These are phyloP conservation scores for Paradendryphiella salina DNA, from an alignment of 2,329 filamentous ascomycete genomes.

Conservation along the genomic window DNA sequence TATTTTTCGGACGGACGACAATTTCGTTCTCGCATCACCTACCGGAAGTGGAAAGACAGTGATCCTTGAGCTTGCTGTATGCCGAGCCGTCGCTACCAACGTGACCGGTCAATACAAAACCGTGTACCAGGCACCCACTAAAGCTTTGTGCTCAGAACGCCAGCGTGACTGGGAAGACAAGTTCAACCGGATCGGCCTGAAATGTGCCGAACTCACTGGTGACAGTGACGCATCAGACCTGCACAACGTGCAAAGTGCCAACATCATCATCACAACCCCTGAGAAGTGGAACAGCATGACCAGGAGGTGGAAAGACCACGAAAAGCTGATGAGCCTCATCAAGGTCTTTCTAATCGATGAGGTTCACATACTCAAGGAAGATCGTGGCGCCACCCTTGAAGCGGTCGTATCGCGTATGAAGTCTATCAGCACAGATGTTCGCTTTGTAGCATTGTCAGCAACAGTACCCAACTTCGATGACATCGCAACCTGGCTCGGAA, in stretches of 20 bases:
- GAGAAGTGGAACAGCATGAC: slow-evolving; percentile 94
- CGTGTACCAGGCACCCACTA: slow-evolving; percentile 83
- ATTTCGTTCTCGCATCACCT: slow-evolving; percentile 77
- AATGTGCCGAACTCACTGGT: slow-evolving; percentile 78
- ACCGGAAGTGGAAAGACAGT: slow-evolving; percentile 86
- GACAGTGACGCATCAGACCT: slow-evolving; percentile 73
- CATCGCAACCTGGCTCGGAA: slow-evolving; percentile 78
- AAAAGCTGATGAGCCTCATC: slow-evolving; percentile 71
- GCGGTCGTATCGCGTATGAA: slow-evolving; percentile 88
- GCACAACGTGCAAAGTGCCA: slow-evolving; percentile 69
- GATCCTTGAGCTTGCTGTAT: slow-evolving; percentile 80
- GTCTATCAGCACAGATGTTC: slow-evolving; percentile 71
- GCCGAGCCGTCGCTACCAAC: slow-evolving; percentile 64
- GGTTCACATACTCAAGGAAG: slow-evolving; percentile 82
- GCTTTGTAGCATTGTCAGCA: slow-evolving; percentile 80
- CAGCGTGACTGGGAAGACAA: slow-evolving; percentile 77
- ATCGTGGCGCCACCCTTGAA: slow-evolving; percentile 77
- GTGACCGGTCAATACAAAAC: slow-evolving; percentile 71
- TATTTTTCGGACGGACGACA: slow-evolving; percentile 70
- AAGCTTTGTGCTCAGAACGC: slow-evolving; percentile 77
- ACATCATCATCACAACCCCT: slow-evolving; percentile 83
- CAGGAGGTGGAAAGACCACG: slow-evolving; percentile 81
- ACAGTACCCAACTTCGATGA: slow-evolving; percentile 83
- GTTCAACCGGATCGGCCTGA: slow-evolving; percentile 67
- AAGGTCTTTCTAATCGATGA: slow-evolving; percentile 85